phyloP scores from a whole-genome alignment of 192 early-diverging fungal genomes.

The Coemansia sp. region DNA sequence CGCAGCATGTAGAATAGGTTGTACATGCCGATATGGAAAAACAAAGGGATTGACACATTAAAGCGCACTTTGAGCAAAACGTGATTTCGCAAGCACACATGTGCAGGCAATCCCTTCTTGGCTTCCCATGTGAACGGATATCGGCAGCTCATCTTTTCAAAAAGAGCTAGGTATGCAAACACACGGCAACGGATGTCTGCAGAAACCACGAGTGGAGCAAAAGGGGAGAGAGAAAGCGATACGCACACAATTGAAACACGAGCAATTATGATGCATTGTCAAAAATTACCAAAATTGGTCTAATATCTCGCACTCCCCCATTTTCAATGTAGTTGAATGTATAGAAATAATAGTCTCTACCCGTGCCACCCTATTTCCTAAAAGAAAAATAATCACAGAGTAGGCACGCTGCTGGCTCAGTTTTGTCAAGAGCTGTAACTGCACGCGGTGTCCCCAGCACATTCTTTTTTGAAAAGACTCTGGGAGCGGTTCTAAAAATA shows the following conservation, averaged over 20 bases:
- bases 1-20: constrained; percentile 1
- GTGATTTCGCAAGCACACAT: constrained; percentile 2
- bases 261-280: constrained; percentile 5
- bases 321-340: not conserved
- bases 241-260: not conserved
- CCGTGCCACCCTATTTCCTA: not conserved
- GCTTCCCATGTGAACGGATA: not conserved
- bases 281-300: not conserved
- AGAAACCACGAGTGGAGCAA: not conserved
- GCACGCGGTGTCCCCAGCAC: too few species aligned
- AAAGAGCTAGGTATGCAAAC: not conserved
- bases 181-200: not conserved
- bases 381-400: not conserved
- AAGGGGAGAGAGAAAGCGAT: not conserved
- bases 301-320: not conserved
- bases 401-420: too few species aligned
- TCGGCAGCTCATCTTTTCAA: not conserved
- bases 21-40: not conserved
- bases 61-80: constrained; percentile 4
- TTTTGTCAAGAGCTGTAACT: too few species aligned
- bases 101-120: not conserved
- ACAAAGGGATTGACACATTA: not conserved
- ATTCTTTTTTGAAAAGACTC: not conserved
- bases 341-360: not conserved
- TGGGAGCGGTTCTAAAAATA: not conserved